phyloP scores from a whole-genome alignment of 805 yeast genomes.

The Ogataea neopini region DNA sequence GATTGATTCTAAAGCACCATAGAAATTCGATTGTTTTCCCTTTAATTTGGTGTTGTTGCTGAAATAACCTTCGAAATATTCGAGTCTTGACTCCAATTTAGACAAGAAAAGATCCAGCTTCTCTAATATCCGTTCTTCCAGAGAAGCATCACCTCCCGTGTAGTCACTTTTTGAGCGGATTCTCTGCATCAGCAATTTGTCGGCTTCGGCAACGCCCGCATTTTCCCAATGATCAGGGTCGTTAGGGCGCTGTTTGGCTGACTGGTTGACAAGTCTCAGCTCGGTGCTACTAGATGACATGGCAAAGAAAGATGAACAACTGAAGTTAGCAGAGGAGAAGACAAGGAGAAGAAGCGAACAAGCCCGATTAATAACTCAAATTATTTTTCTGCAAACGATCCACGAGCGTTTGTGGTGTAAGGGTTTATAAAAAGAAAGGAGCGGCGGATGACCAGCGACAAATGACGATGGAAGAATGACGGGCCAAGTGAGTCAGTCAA shows the following conservation, averaged over 20 bases:
- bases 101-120: slow-evolving; percentile 32
- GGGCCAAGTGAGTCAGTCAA: too few relatives aligned
- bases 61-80: slow-evolving; percentile 31
- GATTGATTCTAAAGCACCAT: slow-evolving; percentile 24
- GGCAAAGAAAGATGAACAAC: not conserved
- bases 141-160: slow-evolving; percentile 13
- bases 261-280: slow-evolving; percentile 11
- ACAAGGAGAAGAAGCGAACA: not conserved
- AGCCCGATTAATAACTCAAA: not conserved
- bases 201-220: slow-evolving; percentile 13
- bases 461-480: too few relatives aligned
- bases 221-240: not conserved
- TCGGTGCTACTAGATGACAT: slow-evolving; percentile 8
- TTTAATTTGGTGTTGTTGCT: slow-evolving; percentile 19
- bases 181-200: slow-evolving; percentile 19
- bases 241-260: not conserved
- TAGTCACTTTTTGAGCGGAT: slow-evolving; percentile 14
- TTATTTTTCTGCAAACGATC: not conserved
- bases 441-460: too few relatives aligned
- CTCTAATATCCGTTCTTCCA: slow-evolving; percentile 31
- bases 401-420: not conserved
- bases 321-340: not conserved
- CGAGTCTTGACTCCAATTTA: slow-evolving; percentile 32
- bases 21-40: slow-evolving; percentile 25
- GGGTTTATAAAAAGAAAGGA: too few relatives aligned